Percentiles rank a stretch among this genome's conserved stretches.
phyloP scores from a whole-genome alignment of 1,284 basidiomycete genomes.

The Rhodotorula sp. region DNA sequence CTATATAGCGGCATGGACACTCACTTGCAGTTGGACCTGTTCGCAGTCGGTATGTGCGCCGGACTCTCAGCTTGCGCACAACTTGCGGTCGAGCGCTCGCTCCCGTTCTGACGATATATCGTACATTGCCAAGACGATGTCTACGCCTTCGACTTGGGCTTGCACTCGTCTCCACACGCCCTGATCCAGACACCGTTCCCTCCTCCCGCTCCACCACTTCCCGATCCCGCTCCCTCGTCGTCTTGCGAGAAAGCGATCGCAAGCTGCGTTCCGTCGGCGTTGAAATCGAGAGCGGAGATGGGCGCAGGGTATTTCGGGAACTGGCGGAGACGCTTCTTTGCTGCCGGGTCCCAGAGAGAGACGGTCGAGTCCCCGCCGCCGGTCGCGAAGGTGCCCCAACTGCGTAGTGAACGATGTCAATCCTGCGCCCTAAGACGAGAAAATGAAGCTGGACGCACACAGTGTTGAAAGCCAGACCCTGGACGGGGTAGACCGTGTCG shows the following conservation, averaged over 20 bases:
- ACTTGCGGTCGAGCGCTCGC: too few species aligned
- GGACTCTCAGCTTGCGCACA: too few species aligned
- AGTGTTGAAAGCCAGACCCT: slow-evolving; percentile 90
- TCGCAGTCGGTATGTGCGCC: too few species aligned
- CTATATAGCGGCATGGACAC: too few species aligned
- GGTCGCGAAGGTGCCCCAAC: slow-evolving; percentile 82
- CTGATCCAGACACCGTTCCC: slow-evolving; percentile 49
- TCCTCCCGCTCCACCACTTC: slow-evolving; percentile 32
- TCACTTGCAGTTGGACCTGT: too few species aligned
- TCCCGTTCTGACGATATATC: too few species aligned
- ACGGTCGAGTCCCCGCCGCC: slow-evolving; percentile 88
- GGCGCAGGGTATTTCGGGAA: slow-evolving; percentile 71
- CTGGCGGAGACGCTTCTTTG: slow-evolving; percentile 90
- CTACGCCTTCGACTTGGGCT: slow-evolving; percentile 39
- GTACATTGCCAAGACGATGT: not conserved
- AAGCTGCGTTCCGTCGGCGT: slow-evolving; percentile 72
- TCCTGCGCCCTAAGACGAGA: slow-evolving; percentile 7
- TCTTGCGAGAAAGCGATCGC: slow-evolving; percentile 84
- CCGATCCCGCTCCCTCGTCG: slow-evolving; percentile 55
- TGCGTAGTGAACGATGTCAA: slow-evolving; percentile 55
- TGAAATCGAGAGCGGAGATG: slow-evolving; percentile 74
- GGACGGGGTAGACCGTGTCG: slow-evolving; percentile 99
- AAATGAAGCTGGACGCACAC: slow-evolving; percentile 54
- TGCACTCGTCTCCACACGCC: slow-evolving; percentile 52
- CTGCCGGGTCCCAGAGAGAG: slow-evolving; percentile 93